Conservation (phyloP, 2,329 filamentous ascomycete species). For the Calonectria pteridis region DNA sequence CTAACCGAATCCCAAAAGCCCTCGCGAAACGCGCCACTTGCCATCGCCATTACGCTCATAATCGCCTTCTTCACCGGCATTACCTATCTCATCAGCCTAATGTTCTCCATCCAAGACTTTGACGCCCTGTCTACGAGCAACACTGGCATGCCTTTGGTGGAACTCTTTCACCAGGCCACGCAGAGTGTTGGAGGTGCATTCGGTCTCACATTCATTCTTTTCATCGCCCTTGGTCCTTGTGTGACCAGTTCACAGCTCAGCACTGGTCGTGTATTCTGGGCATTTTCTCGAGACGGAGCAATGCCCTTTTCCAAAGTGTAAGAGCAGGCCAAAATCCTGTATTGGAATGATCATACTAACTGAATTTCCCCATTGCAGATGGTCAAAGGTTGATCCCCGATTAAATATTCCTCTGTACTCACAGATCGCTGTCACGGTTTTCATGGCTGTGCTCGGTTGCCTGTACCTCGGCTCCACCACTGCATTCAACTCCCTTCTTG, state of each 20-base stretch:
- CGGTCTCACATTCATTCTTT: constrained; percentile 56
- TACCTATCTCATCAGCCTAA: constrained; percentile 63
- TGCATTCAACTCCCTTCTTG: constrained; percentile 58
- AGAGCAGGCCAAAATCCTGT: neutral
- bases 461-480: constrained; percentile 58
- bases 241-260: constrained; percentile 52
- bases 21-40: constrained; percentile 53
- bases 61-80: constrained; percentile 65
- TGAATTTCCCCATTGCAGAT: constrained; percentile 35
- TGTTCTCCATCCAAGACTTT: constrained; percentile 65
- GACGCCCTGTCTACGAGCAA: constrained; percentile 55
- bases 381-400: constrained; percentile 51
- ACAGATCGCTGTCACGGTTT: constrained; percentile 48
- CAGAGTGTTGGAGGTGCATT: constrained; percentile 55
- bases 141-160: constrained; percentile 58
- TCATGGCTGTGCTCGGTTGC: constrained; percentile 55
- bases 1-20: constrained; percentile 33
- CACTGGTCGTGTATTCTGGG: constrained; percentile 53
- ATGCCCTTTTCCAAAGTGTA: constrained; percentile 51
- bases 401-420: constrained; percentile 55
- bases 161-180: constrained; percentile 60
- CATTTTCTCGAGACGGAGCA: constrained; percentile 59
- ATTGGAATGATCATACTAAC: neutral
- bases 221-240: constrained; percentile 58
- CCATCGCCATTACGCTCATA: constrained; percentile 57